phyloP scores from a whole-genome alignment of 169 alveolate species.

The Besnoitia besnoiti region DNA sequence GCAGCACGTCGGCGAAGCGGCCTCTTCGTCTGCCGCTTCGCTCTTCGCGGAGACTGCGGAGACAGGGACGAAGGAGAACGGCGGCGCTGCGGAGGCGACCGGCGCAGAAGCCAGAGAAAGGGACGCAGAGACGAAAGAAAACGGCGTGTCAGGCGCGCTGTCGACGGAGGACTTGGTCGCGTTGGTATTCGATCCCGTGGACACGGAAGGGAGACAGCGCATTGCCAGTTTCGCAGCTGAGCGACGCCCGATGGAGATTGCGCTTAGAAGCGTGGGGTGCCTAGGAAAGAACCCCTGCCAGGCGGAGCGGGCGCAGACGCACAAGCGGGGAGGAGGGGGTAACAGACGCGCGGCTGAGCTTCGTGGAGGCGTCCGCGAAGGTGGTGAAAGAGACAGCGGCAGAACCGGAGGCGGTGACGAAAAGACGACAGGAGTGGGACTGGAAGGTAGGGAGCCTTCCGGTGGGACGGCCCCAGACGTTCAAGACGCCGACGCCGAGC shows the following conservation, averaged over 20 bases:
- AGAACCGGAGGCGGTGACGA: too few species aligned
- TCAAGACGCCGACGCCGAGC: not conserved
- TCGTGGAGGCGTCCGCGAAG: too few species aligned
- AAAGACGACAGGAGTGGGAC: not conserved
- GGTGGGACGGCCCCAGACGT: not conserved
- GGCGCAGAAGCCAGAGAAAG: not conserved
- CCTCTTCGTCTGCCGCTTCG: not conserved
- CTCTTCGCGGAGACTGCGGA: not conserved
- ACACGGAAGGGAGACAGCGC: not conserved
- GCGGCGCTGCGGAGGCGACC: not conserved
- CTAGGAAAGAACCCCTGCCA: not conserved
- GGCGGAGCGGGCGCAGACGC: too few species aligned
- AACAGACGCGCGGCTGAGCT: too few species aligned
- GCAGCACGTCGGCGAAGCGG: conserved; percentile 23
- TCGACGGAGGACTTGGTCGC: not conserved
- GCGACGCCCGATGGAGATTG: not conserved
- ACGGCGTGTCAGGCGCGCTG: not conserved
- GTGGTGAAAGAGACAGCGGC: too few species aligned
- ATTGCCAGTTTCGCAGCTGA: not conserved
- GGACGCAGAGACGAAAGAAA: not conserved
- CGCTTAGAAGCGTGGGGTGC: conserved; percentile 1
- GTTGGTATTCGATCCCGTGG: not conserved
- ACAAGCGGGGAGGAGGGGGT: too few species aligned
- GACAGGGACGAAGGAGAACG: not conserved
- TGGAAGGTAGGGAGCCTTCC: not conserved